Base-by-base conservation (phyloP, 2,329 filamentous ascomycete species). In the Macroventuria anomochaeta region DNA sequence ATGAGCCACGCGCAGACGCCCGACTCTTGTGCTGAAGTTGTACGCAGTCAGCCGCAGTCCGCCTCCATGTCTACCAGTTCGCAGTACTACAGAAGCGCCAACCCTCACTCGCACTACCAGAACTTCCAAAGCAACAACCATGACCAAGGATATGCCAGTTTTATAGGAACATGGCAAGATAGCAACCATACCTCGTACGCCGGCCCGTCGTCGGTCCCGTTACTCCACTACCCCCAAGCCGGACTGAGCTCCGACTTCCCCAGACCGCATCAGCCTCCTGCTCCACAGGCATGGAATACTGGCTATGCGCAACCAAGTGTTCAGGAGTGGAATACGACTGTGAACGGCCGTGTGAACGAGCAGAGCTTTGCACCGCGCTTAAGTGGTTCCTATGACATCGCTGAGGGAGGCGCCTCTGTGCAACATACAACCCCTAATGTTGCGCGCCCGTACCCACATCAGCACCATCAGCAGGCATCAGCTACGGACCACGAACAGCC, bases 11-110 rank as follows among this genome's bases (percentile, higher is more conserved):
- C 55, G 55, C 52, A 40, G 44, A 48, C 49, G 50, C 54, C 58
- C 53, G 44, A 61, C 54, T 53, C 51, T 33, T 56, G 38, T 46
- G 48, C 40, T 55, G 53, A 63, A 59, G 63, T 63, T 44, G 57
- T 57, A 64, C 65, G 55, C 60, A 46, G 61, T 59, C 65, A 67
- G 61, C 63, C 60, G 53, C 62, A 55, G 57, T 56, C 55, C 48
- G 43, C 37, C 62, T 60, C 57, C 58, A 69, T 70, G 67, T 63
- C 67, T 38, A 58, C 67, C 62, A 68, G 57, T 46, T 63, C 66
- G 50, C 61, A 69, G 61, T 64, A 68, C 57, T 67, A 69, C 68
- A 59, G 65, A 58, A 63, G 59, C 62, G 61, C 64, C 56, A 42
- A 59, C 57, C 55, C 61, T 48, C 61, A 60, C 48, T 65, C 67